These are phyloP conservation scores for Tetradesmus lagerheimii DNA, from an alignment of 139 green algal genomes.

Conservation along the genomic window DNA sequence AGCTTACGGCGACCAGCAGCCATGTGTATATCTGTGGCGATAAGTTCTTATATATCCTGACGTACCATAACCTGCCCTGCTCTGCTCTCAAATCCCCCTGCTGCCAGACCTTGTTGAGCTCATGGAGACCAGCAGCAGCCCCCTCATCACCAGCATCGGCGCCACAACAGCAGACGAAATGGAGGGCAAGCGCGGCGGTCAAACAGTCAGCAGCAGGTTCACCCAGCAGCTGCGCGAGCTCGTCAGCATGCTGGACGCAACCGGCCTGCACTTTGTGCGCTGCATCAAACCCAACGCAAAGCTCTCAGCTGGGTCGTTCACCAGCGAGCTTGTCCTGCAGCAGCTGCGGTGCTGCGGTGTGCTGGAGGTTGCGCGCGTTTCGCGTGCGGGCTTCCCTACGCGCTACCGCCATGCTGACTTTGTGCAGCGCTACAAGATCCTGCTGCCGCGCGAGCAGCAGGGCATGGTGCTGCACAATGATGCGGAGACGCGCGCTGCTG, in stretches of 20 bases:
- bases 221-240: slow-evolving; percentile 84
- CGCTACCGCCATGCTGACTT: slow-evolving; percentile 88
- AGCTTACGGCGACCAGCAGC: slow-evolving; percentile 68
- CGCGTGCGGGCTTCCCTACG: slow-evolving; percentile 92
- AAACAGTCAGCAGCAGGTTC: slow-evolving; percentile 78
- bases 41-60: too few species aligned
- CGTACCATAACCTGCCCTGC: too few species aligned
- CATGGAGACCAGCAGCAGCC: slow-evolving; percentile 55
- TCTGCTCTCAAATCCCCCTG: too few species aligned
- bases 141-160: slow-evolving; percentile 55
- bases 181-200: slow-evolving; percentile 41
- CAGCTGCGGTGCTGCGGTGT: slow-evolving; percentile 98
- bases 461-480: slow-evolving; percentile 29
- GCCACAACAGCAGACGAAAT: slow-evolving; percentile 16
- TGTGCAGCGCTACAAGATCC: slow-evolving; percentile 83
- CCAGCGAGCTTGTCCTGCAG: slow-evolving; percentile 84
- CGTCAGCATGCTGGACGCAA: slow-evolving; percentile 79
- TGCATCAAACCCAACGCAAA: slow-evolving; percentile 97
- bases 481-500: slow-evolving; percentile 44
- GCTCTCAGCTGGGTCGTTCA: slow-evolving; percentile 76
- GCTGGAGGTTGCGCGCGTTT: slow-evolving; percentile 94
- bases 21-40: too few species aligned
- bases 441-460: slow-evolving; percentile 68
- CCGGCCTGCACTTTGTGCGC: slow-evolving; percentile 95
- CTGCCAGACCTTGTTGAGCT: slow-evolving; percentile 85